Evolutionary conservation across 129 eudicot species (phyloP).

Genomic region (Flaveria robusta): DNA sequence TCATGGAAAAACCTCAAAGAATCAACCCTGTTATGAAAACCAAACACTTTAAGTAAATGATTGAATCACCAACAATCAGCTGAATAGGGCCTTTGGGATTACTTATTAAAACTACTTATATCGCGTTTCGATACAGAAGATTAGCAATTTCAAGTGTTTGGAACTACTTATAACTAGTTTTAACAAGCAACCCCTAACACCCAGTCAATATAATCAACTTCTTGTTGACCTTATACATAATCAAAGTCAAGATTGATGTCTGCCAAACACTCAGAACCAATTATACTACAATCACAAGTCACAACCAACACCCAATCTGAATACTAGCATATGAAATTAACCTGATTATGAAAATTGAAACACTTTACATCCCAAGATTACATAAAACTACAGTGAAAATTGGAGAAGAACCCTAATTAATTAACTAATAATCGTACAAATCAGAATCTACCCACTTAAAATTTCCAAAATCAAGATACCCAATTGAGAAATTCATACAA

Average conservation of each 20-base stretch:
- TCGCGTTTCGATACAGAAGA: not conserved
- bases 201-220: not conserved
- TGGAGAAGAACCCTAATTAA: not conserved
- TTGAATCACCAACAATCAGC: not conserved
- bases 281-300: not conserved
- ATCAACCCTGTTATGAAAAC: slow-evolving; percentile 31
- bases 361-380: not conserved
- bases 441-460: not conserved
- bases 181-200: slow-evolving; percentile 7
- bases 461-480: slow-evolving; percentile 17
- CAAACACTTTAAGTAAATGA: not conserved
- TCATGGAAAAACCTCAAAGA: slow-evolving; percentile 37
- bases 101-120: not conserved
- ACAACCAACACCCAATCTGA: not conserved
- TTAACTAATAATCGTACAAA: not conserved
- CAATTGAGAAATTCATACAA: not conserved
- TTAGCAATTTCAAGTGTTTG: not conserved
- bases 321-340: not conserved
- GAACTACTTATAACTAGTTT: not conserved
- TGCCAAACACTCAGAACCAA: not conserved
- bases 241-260: not conserved
- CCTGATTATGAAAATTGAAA: not conserved
- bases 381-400: not conserved
- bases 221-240: not conserved
- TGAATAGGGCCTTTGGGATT: slow-evolving; percentile 6